Evolutionary conservation across 2,329 filamentous ascomycete species (phyloP).

Genomic region (Phyllosticta citribraziliensis): DNA sequence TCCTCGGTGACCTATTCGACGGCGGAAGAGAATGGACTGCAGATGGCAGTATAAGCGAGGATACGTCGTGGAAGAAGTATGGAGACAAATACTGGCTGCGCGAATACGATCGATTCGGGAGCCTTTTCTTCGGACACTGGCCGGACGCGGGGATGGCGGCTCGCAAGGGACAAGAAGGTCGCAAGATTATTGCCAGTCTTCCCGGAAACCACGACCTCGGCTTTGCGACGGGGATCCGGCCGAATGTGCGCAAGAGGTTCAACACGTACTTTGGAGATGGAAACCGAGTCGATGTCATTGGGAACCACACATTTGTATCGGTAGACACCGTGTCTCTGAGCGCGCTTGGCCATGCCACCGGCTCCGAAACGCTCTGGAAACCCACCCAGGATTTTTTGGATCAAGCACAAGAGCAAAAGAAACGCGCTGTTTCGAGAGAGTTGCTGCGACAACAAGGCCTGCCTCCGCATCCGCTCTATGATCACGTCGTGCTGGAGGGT

Average conservation of each 20-base stretch:
- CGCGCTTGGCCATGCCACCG: conserved; percentile 50
- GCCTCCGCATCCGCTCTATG: conserved; percentile 44
- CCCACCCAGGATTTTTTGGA: conserved; percentile 70
- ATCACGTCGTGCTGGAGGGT: conserved; percentile 51
- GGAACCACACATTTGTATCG: conserved; percentile 91
- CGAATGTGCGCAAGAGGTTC: conserved; percentile 73
- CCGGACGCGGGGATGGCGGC: conserved; percentile 46
- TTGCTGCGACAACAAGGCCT: conserved; percentile 55
- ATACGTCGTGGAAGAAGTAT: conserved; percentile 64
- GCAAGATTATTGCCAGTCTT: conserved; percentile 72
- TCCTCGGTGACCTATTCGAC: conserved; percentile 90
- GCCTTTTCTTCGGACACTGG: conserved; percentile 70
- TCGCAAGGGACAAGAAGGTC: conserved; percentile 51
- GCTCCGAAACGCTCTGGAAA: conserved; percentile 56
- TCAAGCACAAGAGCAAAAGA: conserved; percentile 53
- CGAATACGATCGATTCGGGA: conserved; percentile 78
- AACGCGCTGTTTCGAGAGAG: conserved; percentile 58
- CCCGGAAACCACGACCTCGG: conserved; percentile 95
- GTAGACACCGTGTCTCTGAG: conserved; percentile 83
- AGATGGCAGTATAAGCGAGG: conserved; percentile 39
- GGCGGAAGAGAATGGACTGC: conserved; percentile 94
- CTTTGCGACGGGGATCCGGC: conserved; percentile 76
- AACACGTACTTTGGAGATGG: conserved; percentile 79
- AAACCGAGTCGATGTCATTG: conserved; percentile 85
- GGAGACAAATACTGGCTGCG: conserved; percentile 74